Percentiles rank a stretch among this genome's conserved stretches.
These are phyloP conservation scores for Lathyrus sativus DNA, from an alignment of 306 rosid species.

Conservation along the genomic window DNA sequence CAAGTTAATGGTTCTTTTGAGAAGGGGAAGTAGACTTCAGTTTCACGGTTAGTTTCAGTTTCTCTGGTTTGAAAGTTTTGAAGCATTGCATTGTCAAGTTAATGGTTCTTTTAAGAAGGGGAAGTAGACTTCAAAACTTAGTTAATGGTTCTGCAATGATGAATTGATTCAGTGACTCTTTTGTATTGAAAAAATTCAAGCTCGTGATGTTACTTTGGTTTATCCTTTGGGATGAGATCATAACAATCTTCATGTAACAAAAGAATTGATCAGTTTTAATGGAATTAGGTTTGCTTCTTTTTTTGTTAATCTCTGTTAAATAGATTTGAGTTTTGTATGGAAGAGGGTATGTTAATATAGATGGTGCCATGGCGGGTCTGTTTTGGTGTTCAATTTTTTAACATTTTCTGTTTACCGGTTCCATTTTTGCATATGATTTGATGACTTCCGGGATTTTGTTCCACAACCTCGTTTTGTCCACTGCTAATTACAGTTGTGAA, in stretches of 20 bases:
- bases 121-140: background rate
- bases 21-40: constrained; percentile 6
- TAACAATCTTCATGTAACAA: constrained; percentile 14
- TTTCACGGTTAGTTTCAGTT: background rate
- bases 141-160: constrained; percentile 3
- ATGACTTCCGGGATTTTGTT: background rate
- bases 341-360: constrained; percentile 10
- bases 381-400: constrained; percentile 34
- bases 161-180: background rate
- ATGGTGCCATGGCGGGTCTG: background rate
- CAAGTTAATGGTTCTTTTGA: background rate
- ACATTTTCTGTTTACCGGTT: background rate
- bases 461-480: background rate
- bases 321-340: constrained; percentile 18
- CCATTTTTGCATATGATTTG: constrained; percentile 18
- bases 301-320: constrained; percentile 18
- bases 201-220: background rate
- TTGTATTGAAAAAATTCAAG: background rate
- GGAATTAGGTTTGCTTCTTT: constrained; percentile 23
- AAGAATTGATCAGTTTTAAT: constrained; percentile 13
- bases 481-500: background rate
- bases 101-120: constrained; percentile 12
- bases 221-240: background rate
- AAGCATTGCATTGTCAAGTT: background rate
- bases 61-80: background rate